These are phyloP conservation scores for Rutstroemia sp. DNA, from an alignment of 2,329 filamentous ascomycete genomes.

Conservation along the genomic window DNA sequence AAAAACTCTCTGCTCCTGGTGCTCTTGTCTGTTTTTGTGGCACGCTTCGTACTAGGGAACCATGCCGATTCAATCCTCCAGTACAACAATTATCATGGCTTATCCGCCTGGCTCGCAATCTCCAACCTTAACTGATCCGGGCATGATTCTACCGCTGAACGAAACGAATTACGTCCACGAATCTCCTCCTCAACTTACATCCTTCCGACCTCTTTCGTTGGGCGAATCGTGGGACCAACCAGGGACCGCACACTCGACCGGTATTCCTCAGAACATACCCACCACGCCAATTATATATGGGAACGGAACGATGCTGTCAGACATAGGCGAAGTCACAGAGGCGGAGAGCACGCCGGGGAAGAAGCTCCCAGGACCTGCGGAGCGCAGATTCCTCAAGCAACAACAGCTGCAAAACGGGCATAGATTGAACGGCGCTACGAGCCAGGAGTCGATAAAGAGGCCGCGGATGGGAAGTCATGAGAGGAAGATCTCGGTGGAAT, in stretches of 20 bases:
- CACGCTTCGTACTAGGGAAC: constrained; percentile 13
- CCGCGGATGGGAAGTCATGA: constrained; percentile 39
- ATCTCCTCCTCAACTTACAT: constrained; percentile 37
- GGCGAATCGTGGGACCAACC: constrained; percentile 30
- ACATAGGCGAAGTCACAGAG: constrained; percentile 53
- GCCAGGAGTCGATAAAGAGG: constrained; percentile 37
- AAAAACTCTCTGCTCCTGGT: neutral
- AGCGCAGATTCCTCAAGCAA: constrained; percentile 25
- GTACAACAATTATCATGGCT: constrained; percentile 24
- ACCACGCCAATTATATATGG: constrained; percentile 61
- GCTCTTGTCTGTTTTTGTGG: neutral
- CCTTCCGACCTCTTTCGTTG: constrained; percentile 30
- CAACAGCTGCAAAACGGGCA: constrained; percentile 16
- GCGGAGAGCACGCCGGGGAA: constrained; percentile 41
- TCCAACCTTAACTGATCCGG: constrained; percentile 84
- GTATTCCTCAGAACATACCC: constrained; percentile 38
- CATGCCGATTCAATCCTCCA: constrained; percentile 24
- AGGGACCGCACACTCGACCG: constrained; percentile 26
- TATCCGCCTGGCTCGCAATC: constrained; percentile 66
- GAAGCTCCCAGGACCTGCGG: constrained; percentile 26
- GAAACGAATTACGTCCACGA: constrained; percentile 43
- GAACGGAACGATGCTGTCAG: constrained; percentile 62
- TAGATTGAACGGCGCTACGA: constrained; percentile 38
- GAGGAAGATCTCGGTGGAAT: constrained; percentile 50
- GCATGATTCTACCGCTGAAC: constrained; percentile 81